Conservation (phyloP, 495 filamentous ascomycete genomes). For the Bathelium albidoporum region DNA sequence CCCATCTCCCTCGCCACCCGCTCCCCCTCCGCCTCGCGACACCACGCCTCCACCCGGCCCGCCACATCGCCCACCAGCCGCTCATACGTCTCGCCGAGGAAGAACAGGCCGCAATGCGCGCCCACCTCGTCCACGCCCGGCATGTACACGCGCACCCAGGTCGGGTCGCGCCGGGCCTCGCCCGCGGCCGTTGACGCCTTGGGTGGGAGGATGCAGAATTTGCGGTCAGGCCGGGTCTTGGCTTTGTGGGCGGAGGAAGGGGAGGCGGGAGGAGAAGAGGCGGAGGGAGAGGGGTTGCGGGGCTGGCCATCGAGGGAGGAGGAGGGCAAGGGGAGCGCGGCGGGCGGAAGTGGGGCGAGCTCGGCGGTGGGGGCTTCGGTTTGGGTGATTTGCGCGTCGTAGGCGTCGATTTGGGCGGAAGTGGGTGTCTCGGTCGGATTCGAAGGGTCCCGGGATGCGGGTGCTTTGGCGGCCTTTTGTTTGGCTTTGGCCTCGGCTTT, state of each 20-base stretch:
- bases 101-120: conserved; percentile 78
- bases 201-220: conserved; percentile 67
- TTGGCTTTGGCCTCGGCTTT: conserved; percentile 29
- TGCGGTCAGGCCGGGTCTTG: conserved; percentile 48
- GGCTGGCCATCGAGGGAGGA: neutral
- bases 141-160: conserved; percentile 73
- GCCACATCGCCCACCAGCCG: conserved; percentile 65
- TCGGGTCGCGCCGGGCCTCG: conserved; percentile 40
- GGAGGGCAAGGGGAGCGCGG: neutral
- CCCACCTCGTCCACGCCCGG: conserved; percentile 72
- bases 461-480: conserved; percentile 27
- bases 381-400: conserved; percentile 9
- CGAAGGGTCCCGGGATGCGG: neutral
- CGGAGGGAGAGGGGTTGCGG: neutral
- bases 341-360: neutral
- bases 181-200: conserved; percentile 33
- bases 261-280: conserved; percentile 4
- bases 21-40: conserved; percentile 41
- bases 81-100: conserved; percentile 58
- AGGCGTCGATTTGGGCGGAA: conserved; percentile 20
- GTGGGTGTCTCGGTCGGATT: conserved; percentile 3
- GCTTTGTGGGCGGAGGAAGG: conserved; percentile 12
- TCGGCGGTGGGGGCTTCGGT: conserved; percentile 6
- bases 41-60: conserved; percentile 59
- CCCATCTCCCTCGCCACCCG: conserved; percentile 1